Evolutionary conservation across 352 stramenopile genomes (phyloP).

Genomic region (Hyaloperonospora brassicae): DNA sequence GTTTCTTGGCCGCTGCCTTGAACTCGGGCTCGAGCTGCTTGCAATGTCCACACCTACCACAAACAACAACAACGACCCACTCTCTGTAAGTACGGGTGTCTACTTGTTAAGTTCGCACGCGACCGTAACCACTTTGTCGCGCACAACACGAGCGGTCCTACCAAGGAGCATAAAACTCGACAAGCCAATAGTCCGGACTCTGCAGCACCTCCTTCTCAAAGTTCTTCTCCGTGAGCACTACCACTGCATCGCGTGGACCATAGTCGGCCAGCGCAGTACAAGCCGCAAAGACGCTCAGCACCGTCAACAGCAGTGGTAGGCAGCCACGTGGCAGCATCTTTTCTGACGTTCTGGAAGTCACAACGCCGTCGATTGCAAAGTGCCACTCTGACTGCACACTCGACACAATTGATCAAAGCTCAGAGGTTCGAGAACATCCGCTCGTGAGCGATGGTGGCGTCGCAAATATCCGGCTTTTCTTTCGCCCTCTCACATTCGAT

Average conservation of each 20-base stretch:
- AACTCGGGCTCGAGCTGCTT: slow-evolving; percentile 86
- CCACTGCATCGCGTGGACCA: slow-evolving; percentile 43
- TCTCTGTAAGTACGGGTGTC: background rate
- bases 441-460: too few relatives aligned
- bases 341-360: too few relatives aligned
- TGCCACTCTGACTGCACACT: too few relatives aligned
- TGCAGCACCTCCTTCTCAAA: slow-evolving; percentile 79
- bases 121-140: too few relatives aligned
- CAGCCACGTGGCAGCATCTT: slow-evolving; percentile 27
- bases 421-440: too few relatives aligned
- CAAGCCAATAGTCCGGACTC: slow-evolving; percentile 82
- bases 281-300: slow-evolving; percentile 11
- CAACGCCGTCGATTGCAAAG: background rate
- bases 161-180: slow-evolving; percentile 92
- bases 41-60: slow-evolving; percentile 83
- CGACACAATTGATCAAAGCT: too few relatives aligned
- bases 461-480: too few relatives aligned
- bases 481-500: background rate
- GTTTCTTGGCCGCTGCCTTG: slow-evolving; percentile 78
- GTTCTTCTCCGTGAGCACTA: slow-evolving; percentile 74
- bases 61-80: background rate
- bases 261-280: slow-evolving; percentile 32
- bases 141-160: slow-evolving; percentile 5
- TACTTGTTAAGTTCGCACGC: too few relatives aligned
- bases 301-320: slow-evolving; percentile 5